Evolutionary conservation across 169 alveolate species (phyloP).

Genomic region (Cryptosporidium ryanae): DNA sequence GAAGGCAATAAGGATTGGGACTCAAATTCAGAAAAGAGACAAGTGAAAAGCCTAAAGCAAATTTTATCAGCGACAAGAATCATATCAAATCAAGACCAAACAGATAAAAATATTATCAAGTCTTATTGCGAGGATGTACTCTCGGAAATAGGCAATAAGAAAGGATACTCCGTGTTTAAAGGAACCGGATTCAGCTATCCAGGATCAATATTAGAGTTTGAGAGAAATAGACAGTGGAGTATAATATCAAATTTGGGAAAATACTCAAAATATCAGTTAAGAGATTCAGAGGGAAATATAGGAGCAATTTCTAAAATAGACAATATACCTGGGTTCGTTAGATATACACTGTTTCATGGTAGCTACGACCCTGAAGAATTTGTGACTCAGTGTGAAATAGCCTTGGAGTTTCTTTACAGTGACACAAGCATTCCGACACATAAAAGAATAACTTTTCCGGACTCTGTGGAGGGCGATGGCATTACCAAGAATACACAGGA

Average conservation of each 20-base stretch:
- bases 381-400: conserved; percentile 44
- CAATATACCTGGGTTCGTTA: conserved; percentile 51
- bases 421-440: conserved; percentile 55
- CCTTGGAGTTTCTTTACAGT: conserved; percentile 24
- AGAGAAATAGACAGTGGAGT: conserved; percentile 66
- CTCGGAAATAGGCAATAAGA: conserved; percentile 19
- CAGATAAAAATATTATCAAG: conserved; percentile 24
- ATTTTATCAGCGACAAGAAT: conserved; percentile 40
- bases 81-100: conserved; percentile 17
- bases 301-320: conserved; percentile 44
- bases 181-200: conserved; percentile 72
- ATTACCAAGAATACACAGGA: not conserved
- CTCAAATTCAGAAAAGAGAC: conserved; percentile 12
- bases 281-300: conserved; percentile 24
- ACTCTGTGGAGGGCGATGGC: not conserved
- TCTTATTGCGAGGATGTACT: conserved; percentile 52
- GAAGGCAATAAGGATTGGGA: no score
- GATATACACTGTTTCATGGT: conserved; percentile 64
- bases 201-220: conserved; percentile 67
- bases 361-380: conserved; percentile 64
- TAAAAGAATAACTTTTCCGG: conserved; percentile 36
- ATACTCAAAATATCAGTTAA: conserved; percentile 29
- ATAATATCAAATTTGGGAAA: conserved; percentile 38
- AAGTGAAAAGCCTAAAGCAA: conserved; percentile 28
- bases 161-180: conserved; percentile 36